phyloP scores from a whole-genome alignment of 805 yeast species.

The Saturnispora kantuleensis region DNA sequence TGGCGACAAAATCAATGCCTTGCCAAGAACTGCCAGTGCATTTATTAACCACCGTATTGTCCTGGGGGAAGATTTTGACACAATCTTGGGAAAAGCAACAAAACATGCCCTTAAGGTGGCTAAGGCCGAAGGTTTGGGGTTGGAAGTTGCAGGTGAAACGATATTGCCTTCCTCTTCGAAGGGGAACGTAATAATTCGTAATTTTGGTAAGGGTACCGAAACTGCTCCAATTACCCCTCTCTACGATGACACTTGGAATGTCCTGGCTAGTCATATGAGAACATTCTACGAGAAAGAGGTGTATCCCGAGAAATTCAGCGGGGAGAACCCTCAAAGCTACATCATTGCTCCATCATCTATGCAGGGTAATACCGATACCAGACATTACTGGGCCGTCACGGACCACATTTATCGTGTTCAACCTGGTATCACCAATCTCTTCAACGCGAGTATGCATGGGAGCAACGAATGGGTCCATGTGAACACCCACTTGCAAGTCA shows the following conservation, averaged over 20 bases:
- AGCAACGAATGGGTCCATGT: slow-evolving; percentile 50
- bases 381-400: slow-evolving; percentile 53
- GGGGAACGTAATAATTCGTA: slow-evolving; percentile 18
- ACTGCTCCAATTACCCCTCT: slow-evolving; percentile 36
- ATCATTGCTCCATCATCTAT: slow-evolving; percentile 50
- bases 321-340: slow-evolving; percentile 7
- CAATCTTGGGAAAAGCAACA: slow-evolving; percentile 37
- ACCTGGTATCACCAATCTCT: slow-evolving; percentile 33
- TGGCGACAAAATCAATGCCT: slow-evolving; percentile 66
- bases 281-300: slow-evolving; percentile 49
- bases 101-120: slow-evolving; percentile 27
- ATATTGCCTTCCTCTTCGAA: slow-evolving; percentile 13
- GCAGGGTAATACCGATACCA: slow-evolving; percentile 67
- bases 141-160: slow-evolving; percentile 30
- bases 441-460: slow-evolving; percentile 40
- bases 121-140: slow-evolving; percentile 26
- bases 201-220: slow-evolving; percentile 9
- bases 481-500: slow-evolving; percentile 47
- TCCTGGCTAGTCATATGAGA: slow-evolving; percentile 51
- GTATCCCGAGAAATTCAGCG: slow-evolving; percentile 19
- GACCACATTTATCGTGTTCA: slow-evolving; percentile 51
- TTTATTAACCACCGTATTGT: slow-evolving; percentile 49
- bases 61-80: slow-evolving; percentile 26
- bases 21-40: slow-evolving; percentile 53
- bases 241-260: slow-evolving; percentile 39